Evolutionary conservation across 2,329 filamentous ascomycete species (phyloP), one percentile per base, ranked within the genome.

Genomic region (Beauveria pseudobassiana): DNA sequence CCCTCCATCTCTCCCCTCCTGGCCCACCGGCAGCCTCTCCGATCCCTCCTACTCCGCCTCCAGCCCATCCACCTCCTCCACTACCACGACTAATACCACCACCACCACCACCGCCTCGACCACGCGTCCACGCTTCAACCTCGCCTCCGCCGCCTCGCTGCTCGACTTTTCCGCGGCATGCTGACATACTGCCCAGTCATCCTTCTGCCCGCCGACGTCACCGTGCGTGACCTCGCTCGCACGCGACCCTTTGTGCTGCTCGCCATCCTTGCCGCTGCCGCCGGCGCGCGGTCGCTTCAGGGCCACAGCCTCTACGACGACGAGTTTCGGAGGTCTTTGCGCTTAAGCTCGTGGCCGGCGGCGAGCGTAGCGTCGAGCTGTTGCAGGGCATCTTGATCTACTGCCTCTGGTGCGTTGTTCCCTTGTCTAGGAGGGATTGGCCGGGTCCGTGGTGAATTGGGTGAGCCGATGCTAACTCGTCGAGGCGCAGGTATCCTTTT

Each of bases 321-420:
- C 54, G 83, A 86, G 69, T 82, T 86, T 56, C 75, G 82, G 34
- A 84, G 83, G 75, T 83, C 0, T 66, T 85, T n/a, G 81, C 77
- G 1, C 72, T 82, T 50, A 85, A 82, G 68, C 80, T 83, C 46
- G 80, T 87, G 0, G 76, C 83, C 0, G 77, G 79, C 3, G 82
- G 83, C 0, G 83, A 87, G 72, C 78, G 81, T 61, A 83, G 76
- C 14, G 63, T 86, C 24, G 82, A 87, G 65, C 65, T 86, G 18
- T 68, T 87, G 1, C 80, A 84, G 64, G 83, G 83, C 3, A 70
- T 86, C 22, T 71, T 86, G 28, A 76, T 86, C 6, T 86, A 86
- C 64, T 78, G 81, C 55, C 74, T 78, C 20, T 87, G 84, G 84
- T 86, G 70, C 65, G 74, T 62, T 3, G 8, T 12, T n/a, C 1